Evolutionary conservation across 1,284 basidiomycete species (phyloP), one percentile per base, ranked within the genome.

Genomic region (Apiotrichum mycotoxinovorans): DNA sequence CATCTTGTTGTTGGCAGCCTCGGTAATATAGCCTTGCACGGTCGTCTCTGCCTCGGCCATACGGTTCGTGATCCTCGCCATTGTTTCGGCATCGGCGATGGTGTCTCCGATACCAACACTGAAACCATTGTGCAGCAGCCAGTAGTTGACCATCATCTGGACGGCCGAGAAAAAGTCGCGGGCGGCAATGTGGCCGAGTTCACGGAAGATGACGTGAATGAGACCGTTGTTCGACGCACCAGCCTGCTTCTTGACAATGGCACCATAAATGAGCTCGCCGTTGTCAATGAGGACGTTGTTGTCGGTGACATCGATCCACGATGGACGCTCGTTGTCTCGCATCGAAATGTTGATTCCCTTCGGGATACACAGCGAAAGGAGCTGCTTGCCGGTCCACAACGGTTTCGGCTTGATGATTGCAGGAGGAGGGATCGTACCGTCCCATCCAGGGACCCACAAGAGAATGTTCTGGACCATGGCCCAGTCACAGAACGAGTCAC

Each of bases 61-160:
- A 53, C 87, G 87, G 58, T 87, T 79, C 10, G 88, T 91, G 74
- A 98, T 97, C 68, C 82, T 84, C 35, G 79, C 82, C 94, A 91
- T 96, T 34, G 93, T 96, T 25, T 81, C 84, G 63, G 83, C 83
- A 72, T 97, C 95, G 17, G 95, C 93, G 52, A 98, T 95, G 1
- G 96, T 98, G 77, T 98, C 96, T 44, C 95, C 96, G 64, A 98
- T 98, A 62, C 96, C 96, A 64, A 98, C 98, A 69, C 90, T 94
- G 83, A 98, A 98, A 41, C 96, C 94, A 66, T 95, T 95, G 79
- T 99, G 96, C 78, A 98, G 88, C 10, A 98, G 83, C 96, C 95
- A 98, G 75, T 86, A 98, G 78, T 98, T 98, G 78, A 98, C 91
- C 54, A 98, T 86, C 79, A 86, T 89, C 73, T 99, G 96, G 1